Evolutionary conservation across 2,329 filamentous ascomycete genomes (phyloP).

Genomic region (Sporothrix dimorphospora): DNA sequence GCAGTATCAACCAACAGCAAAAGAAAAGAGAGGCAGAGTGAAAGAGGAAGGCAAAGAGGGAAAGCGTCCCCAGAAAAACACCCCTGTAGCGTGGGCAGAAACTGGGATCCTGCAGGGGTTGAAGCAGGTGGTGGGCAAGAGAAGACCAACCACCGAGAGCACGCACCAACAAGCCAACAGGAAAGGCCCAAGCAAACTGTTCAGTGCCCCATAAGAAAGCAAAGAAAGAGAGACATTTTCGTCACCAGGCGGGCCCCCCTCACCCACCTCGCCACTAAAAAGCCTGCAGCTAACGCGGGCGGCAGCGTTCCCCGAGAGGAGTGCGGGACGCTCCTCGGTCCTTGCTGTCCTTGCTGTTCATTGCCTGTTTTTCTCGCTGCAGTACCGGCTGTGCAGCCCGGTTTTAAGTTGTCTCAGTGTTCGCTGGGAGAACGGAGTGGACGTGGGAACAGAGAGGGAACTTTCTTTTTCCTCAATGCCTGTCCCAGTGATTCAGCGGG

Average conservation of each 20-base stretch:
- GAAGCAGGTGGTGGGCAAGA: not conserved
- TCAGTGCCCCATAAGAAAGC: not conserved
- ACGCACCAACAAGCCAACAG: not conserved
- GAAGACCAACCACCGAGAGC: too few species aligned
- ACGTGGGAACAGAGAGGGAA: not conserved
- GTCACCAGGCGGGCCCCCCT: not conserved
- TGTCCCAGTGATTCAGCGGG: not conserved
- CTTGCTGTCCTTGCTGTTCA: not conserved
- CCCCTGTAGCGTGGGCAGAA: not conserved
- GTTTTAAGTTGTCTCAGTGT: conserved; percentile 4
- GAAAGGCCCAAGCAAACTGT: not conserved
- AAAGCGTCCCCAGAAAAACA: not conserved
- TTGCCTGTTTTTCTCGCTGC: not conserved
- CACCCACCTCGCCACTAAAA: not conserved
- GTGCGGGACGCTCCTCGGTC: not conserved
- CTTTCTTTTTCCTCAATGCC: not conserved
- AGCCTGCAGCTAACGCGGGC: not conserved
- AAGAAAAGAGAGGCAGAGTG: not conserved
- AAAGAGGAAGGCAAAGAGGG: not conserved
- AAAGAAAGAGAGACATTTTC: conserved; percentile 3
- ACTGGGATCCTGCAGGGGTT: conserved; percentile 3
- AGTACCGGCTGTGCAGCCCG: not conserved
- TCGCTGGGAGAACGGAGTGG: not conserved
- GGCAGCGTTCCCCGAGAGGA: not conserved
- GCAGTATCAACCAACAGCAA: not conserved